A percentile compares a stretch with the other conserved stretches of the same genome.
Conservation (phyloP, 306 rosid species). For the Glycyrrhiza uralensis region DNA sequence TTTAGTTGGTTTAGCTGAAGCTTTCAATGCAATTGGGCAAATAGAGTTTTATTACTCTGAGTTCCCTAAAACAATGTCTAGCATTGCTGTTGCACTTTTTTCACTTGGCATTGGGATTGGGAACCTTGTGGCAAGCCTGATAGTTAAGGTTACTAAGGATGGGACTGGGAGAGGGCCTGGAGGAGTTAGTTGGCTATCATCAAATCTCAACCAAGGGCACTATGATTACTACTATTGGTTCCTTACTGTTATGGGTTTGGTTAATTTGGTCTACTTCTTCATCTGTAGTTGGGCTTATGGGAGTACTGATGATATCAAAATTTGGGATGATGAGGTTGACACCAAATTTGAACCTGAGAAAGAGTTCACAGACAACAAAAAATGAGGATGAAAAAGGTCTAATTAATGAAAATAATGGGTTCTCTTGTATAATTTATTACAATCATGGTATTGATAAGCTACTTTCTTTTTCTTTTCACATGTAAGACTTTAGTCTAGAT, state of each 20-base stretch:
- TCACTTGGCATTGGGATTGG: constrained; percentile 53
- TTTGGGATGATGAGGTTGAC: constrained; percentile 38
- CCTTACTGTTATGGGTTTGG: constrained; percentile 36
- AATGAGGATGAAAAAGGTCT: neutral
- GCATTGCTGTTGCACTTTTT: constrained; percentile 60
- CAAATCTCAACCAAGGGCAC: constrained; percentile 55
- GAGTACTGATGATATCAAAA: constrained; percentile 24
- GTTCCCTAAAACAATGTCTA: constrained; percentile 68
- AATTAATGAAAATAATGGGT: neutral
- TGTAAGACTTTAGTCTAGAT: too few relatives aligned
- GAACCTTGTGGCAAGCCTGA: constrained; percentile 45
- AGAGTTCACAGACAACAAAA: neutral
- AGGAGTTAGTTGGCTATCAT: constrained; percentile 47
- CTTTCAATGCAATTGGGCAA: constrained; percentile 60
- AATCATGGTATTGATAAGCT: neutral
- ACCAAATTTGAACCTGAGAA: neutral
- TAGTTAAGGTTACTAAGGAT: constrained; percentile 34
- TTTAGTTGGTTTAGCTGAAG: constrained; percentile 68
- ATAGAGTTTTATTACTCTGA: constrained; percentile 74
- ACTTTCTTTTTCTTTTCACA: neutral
- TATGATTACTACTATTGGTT: constrained; percentile 66
- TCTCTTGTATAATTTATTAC: neutral
- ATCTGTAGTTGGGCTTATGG: constrained; percentile 64
- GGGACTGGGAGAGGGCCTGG: constrained; percentile 41
- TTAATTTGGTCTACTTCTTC: constrained; percentile 54